Conservation (phyloP, 257 asterid species). For the Avicennia marina region DNA sequence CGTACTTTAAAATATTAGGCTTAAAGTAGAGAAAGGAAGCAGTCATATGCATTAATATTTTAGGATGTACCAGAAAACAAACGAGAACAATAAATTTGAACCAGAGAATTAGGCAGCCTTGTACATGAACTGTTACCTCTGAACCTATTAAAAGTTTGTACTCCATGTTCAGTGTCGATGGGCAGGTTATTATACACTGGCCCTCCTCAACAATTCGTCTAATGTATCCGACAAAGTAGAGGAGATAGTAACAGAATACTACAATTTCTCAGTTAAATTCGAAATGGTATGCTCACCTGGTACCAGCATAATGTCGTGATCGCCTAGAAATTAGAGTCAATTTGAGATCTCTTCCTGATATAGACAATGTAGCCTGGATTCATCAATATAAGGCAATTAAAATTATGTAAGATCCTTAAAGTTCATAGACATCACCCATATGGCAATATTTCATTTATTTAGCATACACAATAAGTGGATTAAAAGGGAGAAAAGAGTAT, state of each 20-base stretch:
- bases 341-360: constrained; percentile 75
- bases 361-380: constrained; percentile 60
- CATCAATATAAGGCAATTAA: constrained; percentile 32
- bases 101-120: no score
- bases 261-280: neutral
- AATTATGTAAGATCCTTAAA: constrained; percentile 12
- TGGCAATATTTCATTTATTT: constrained; percentile 10
- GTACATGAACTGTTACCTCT: neutral
- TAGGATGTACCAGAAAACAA: neutral
- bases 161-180: no score
- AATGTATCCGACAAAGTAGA: constrained; percentile 12
- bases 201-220: neutral
- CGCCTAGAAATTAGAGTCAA: constrained; percentile 82
- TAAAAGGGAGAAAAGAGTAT: no score
- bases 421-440: constrained; percentile 15
- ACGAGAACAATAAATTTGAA: no score
- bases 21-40: no score
- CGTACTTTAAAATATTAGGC: no score
- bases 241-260: neutral
- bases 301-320: constrained; percentile 95
- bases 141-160: no score
- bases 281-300: constrained; percentile 47
- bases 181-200: neutral
- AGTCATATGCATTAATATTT: no score
- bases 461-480: constrained; percentile 2